Percentiles rank a stretch among this genome's conserved stretches.
Conservation (phyloP, 306 rosid genomes). For the Hippophae gyantsensis region DNA sequence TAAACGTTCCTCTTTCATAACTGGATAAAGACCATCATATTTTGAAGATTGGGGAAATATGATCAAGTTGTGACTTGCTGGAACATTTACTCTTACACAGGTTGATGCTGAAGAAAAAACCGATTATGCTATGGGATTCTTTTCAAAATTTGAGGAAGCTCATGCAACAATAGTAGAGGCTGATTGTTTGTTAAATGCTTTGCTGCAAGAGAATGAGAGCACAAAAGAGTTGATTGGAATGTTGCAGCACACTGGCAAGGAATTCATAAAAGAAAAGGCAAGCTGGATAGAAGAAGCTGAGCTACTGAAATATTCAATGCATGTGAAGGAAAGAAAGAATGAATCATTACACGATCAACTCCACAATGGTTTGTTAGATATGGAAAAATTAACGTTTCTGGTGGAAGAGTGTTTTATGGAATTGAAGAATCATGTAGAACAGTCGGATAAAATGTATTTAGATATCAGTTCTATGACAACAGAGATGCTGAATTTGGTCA, state of each 20-base stretch:
- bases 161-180: conserved; percentile 65
- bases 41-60: conserved; percentile 1
- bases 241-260: conserved; percentile 64
- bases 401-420: conserved; percentile 56
- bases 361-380: conserved; percentile 42
- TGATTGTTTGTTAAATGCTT: conserved; percentile 66
- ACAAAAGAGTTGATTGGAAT: conserved; percentile 49
- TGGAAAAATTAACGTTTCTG: conserved; percentile 39
- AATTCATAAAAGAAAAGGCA: conserved; percentile 47
- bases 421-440: conserved; percentile 53
- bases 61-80: conserved; percentile 17
- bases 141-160: conserved; percentile 64
- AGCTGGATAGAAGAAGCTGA: conserved; percentile 52
- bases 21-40: neutral
- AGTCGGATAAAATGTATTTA: conserved; percentile 33
- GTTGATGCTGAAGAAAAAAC: conserved; percentile 24
- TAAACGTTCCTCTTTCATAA: neutral
- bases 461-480: conserved; percentile 34
- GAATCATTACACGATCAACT: conserved; percentile 40
- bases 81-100: conserved; percentile 33
- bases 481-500: conserved; percentile 34
- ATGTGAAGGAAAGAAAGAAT: conserved; percentile 51
- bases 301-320: conserved; percentile 41
- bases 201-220: conserved; percentile 66
- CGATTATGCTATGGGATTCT: conserved; percentile 32